Evolutionary conservation across 2,329 filamentous ascomycete genomes (phyloP), one percentile per base, ranked within the genome.

Genomic region (Grosmannia clavigera): DNA sequence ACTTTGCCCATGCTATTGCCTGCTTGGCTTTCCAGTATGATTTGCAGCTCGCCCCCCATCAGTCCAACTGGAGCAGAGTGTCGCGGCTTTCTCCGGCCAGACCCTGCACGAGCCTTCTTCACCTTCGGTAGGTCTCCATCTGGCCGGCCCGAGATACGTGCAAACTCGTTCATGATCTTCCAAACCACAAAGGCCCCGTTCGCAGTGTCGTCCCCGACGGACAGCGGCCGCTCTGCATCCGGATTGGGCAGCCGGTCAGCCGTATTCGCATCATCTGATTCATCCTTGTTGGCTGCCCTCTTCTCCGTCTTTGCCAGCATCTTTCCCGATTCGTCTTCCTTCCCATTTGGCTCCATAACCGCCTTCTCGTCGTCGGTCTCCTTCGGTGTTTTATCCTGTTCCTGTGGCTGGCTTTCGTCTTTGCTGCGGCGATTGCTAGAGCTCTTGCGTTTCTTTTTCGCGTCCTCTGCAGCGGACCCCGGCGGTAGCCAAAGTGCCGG

Each of bases 401-500:
- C 38, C 31, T 40, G 25, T 25, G 35, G 10, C 16, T 35, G 50
- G n/a, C 7, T 33, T 22, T 51, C 58, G 19, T 33, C 57, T 57
- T 16, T 60, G 62, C 54, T 58, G 50, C 46, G 40, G 25, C 38
- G 29, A 31, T 57, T 56, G 55, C 31, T 46, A 66, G 68, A 7
- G 67, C 66, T 70, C 68, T 53, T 70, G 62, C 46, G 66, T 64
- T 58, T 72, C 60, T 73, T 75, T 55, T 78, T 63, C 2, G 56
- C 75, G 29, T 72, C 70, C 16, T 73, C 71, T 0, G 67, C 61
- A 6, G 73, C 68, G 2, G 74, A 70, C 0, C 74, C 75, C 0
- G 76, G 75, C 0, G 78, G 77, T 60, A 81, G 71, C 83, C 83
- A 87, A 4, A 87, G 72, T 55, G 79, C 77, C 1, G 82, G 80